A percentile compares a stretch with the other conserved stretches of the same genome.
Evolutionary conservation across 202 grass and related monocot species (phyloP).

Genomic region (Dendrocalamus latiflorus): DNA sequence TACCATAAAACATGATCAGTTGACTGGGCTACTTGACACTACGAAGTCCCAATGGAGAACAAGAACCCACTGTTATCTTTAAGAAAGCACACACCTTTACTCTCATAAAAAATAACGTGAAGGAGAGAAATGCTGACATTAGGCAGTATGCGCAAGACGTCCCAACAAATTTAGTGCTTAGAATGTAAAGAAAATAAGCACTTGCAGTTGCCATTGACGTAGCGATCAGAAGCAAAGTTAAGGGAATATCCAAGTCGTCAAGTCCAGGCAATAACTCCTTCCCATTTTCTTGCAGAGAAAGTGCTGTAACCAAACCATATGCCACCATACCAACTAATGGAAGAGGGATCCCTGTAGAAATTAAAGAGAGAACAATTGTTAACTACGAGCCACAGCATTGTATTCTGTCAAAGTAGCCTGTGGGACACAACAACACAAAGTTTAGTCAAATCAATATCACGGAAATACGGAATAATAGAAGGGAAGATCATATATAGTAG

Average conservation of each 20-base stretch:
- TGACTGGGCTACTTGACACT: not conserved
- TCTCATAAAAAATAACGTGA: conserved; percentile 71
- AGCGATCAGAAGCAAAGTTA: conserved; percentile 57
- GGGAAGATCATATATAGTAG: too few species aligned
- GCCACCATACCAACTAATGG: conserved; percentile 52
- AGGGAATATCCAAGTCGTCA: conserved; percentile 47
- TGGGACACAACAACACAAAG: not conserved
- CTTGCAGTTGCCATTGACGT: conserved; percentile 93
- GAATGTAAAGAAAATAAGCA: conserved; percentile 83
- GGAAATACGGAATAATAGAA: not conserved
- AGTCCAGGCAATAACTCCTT: conserved; percentile 46
- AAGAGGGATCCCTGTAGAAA: conserved; percentile 62
- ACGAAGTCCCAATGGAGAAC: not conserved
- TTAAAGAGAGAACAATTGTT: not conserved
- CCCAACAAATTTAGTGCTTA: conserved; percentile 78
- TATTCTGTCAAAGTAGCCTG: not conserved
- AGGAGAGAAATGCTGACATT: conserved; percentile 72
- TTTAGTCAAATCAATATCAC: not conserved
- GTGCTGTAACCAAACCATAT: conserved; percentile 59
- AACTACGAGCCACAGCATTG: not conserved
- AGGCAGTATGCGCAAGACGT: conserved; percentile 76
- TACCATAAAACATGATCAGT: conserved; percentile 1
- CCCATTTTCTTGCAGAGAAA: conserved; percentile 59
- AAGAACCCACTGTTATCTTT: not conserved
- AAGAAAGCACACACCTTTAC: conserved; percentile 52